Conservation (phyloP, 1,284 basidiomycete genomes). For the Irpex sp. region DNA sequence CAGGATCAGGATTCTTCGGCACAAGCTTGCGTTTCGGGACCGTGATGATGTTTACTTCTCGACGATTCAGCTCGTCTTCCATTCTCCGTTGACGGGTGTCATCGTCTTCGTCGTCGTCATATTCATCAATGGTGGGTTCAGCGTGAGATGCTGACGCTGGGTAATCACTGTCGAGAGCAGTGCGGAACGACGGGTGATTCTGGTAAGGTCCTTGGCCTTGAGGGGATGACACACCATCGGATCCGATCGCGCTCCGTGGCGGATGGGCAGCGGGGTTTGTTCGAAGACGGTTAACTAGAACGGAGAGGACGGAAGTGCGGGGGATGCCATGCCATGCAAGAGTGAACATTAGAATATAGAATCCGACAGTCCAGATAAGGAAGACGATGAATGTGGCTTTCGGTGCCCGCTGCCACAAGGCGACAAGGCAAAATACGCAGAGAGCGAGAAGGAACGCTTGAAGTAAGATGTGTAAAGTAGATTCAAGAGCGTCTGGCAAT, state of each 20-base stretch:
- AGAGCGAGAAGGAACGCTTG: slow-evolving; percentile 59
- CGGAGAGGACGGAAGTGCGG: slow-evolving; percentile 51
- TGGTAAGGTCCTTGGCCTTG: slow-evolving; percentile 51
- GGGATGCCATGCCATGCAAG: slow-evolving; percentile 59
- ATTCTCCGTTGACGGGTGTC: slow-evolving; percentile 67
- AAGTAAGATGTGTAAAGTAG: slow-evolving; percentile 46
- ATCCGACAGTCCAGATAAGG: slow-evolving; percentile 54
- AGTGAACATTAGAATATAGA: slow-evolving; percentile 49
- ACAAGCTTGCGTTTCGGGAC: slow-evolving; percentile 71
- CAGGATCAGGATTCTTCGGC: slow-evolving; percentile 67
- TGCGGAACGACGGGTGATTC: slow-evolving; percentile 54
- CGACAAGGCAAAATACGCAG: slow-evolving; percentile 50
- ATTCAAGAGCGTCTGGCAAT: slow-evolving; percentile 39
- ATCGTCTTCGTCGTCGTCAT: slow-evolving; percentile 71
- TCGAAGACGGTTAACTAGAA: slow-evolving; percentile 45
- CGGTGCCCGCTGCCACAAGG: slow-evolving; percentile 54
- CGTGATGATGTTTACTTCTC: slow-evolving; percentile 78
- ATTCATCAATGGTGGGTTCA: slow-evolving; percentile 38
- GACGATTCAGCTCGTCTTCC: slow-evolving; percentile 73
- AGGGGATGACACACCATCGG: slow-evolving; percentile 45
- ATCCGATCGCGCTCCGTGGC: slow-evolving; percentile 34
- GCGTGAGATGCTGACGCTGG: slow-evolving; percentile 23
- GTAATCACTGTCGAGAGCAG: slow-evolving; percentile 46
- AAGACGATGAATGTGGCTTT: slow-evolving; percentile 61
- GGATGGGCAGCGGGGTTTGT: slow-evolving; percentile 20